Conservation (phyloP, 768 basidiomycete species). For the Phylloporus arenicola region DNA sequence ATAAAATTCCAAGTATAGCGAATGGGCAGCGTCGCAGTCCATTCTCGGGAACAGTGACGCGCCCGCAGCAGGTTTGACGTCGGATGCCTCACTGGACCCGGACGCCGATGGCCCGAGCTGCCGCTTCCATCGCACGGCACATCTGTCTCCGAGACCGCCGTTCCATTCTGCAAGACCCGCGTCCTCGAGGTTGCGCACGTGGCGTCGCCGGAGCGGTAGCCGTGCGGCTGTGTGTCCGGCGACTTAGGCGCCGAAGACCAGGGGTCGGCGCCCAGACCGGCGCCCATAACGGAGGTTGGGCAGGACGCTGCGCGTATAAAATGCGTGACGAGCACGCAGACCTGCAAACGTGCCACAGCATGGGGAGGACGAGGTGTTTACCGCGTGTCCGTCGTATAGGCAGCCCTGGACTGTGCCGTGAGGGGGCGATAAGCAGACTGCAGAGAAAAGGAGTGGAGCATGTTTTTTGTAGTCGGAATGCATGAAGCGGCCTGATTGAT, state of each 20-base stretch:
- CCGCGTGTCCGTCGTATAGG: conserved; percentile 52
- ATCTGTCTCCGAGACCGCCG: too few relatives aligned
- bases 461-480: conserved; percentile 5
- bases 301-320: not conserved
- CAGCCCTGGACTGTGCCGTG: too few relatives aligned
- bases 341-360: conserved; percentile 78
- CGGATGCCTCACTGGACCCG: too few relatives aligned
- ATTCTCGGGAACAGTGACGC: conserved; percentile 8
- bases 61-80: too few relatives aligned
- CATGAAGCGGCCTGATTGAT: not conserved
- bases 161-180: too few relatives aligned
- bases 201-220: too few relatives aligned
- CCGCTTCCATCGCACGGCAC: too few relatives aligned
- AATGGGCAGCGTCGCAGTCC: not conserved
- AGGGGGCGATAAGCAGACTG: not conserved
- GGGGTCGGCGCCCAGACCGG: too few relatives aligned
- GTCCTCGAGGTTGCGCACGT: too few relatives aligned
- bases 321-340: conserved; percentile 22
- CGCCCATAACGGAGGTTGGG: not conserved
- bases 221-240: too few relatives aligned
- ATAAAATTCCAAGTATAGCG: not conserved
- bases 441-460: not conserved
- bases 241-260: too few relatives aligned
- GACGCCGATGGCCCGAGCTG: too few relatives aligned
- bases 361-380: conserved; percentile 71